Evolutionary conservation across 805 yeast genomes (phyloP), one percentile per base, ranked within the genome.

Genomic region (Wickerhamiella spandovensis): DNA sequence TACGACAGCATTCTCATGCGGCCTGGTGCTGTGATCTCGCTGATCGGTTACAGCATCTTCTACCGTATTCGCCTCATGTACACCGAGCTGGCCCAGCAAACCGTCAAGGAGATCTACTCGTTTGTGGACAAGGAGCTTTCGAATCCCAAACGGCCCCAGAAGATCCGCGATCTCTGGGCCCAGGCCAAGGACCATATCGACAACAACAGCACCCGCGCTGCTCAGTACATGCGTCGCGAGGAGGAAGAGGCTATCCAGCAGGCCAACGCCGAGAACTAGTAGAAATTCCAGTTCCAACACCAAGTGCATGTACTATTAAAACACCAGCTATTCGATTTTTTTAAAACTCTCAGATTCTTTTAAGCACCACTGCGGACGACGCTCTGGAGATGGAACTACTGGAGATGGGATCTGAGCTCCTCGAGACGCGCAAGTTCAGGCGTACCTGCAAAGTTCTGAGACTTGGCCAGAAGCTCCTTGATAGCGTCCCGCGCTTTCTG

Each of bases 391-490:
- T n/a, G n/a, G n/a, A n/a, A n/a, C n/a, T n/a, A n/a, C n/a, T n/a
- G 39, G 13, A 35, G 39, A n/a, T 35, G 39, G 39, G 18, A 5
- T 23, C 21, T 21, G 38, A 46, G 48, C 45, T 38, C 25, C 10
- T 23, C 32, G 1, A 51, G 49, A 13, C 21, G 17, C 17, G 22
- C 44, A 24, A 48, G 46, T n/a, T 48, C 51, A 9, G 49, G 48
- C 5, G 50, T 51, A 5, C 43, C 41, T 20, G 49, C 46, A 35
- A 24, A 51, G 1, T 43, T 39, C 58, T 77, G 82, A 8, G 95
- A 95, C 61, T 81, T 83, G 17, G 90, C 79, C 77, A 84, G 74
- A 56, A 88, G 69, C 1, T 85, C 75, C 60, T 94, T 74, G 20
- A 88, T 74, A 1, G 84, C 71, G 15, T 84, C 74, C 54, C 81